Conservation (phyloP, 192 early-diverging fungal genomes). For the Coemansia sp. region DNA sequence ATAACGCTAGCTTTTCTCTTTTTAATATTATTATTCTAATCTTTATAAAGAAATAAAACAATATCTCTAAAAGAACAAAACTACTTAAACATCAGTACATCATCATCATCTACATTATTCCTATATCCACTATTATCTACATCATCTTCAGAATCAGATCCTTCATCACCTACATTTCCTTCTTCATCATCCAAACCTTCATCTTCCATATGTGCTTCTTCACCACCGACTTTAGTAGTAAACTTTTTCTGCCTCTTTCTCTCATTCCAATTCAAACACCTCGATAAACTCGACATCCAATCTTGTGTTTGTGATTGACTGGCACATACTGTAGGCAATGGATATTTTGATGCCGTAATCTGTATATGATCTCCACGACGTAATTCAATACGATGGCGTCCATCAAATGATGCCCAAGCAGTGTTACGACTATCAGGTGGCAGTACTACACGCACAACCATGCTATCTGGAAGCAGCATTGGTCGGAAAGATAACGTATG, state of each 20-base stretch:
- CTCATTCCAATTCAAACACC: constrained; percentile 93
- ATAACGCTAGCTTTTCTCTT: no score
- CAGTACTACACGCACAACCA: constrained; percentile 85
- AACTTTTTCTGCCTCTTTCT: constrained; percentile 85
- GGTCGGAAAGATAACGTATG: constrained; percentile 94
- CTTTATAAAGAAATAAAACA: no score
- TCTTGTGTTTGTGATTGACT: constrained; percentile 68
- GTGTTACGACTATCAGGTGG: constrained; percentile 78
- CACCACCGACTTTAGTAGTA: constrained; percentile 35
- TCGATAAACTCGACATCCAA: constrained; percentile 85
- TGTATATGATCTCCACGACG: constrained; percentile 82
- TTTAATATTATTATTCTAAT: no score
- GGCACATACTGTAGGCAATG: constrained; percentile 83
- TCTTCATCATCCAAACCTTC: constrained; percentile 1
- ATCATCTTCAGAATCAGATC: constrained; percentile 1
- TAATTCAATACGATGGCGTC: constrained; percentile 86
- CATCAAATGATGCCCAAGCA: constrained; percentile 95
- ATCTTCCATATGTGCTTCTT: background rate
- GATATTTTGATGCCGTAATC: constrained; percentile 79
- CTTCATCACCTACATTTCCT: constrained; percentile 8
- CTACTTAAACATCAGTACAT: constrained; percentile 3
- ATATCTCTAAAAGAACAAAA: background rate
- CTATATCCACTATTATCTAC: constrained; percentile 13
- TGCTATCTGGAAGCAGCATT: constrained; percentile 91
- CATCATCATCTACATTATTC: constrained; percentile 14